Conservation (phyloP, 2,329 filamentous ascomycete species). For the Scorias spongiosa region DNA sequence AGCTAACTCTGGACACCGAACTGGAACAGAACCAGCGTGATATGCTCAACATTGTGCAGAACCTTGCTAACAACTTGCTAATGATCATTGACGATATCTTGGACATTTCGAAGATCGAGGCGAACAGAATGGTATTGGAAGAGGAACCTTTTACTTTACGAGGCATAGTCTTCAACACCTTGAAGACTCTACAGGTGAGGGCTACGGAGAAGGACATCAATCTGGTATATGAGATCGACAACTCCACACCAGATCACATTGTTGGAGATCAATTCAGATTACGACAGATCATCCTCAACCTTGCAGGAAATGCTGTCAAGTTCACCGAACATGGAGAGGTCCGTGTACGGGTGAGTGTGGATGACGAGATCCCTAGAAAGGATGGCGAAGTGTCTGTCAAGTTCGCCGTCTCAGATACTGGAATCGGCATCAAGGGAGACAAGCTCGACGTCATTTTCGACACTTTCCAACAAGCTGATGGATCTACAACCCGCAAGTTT, state of each 20-base stretch:
- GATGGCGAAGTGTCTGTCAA: conserved; percentile 80
- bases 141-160: conserved; percentile 92
- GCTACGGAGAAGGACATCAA: conserved; percentile 92
- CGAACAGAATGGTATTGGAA: conserved; percentile 94
- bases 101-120: conserved; percentile 67
- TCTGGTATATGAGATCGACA: conserved; percentile 85
- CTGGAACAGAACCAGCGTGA: conserved; percentile 90
- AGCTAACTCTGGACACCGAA: conserved; percentile 84
- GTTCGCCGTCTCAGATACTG: conserved; percentile 89
- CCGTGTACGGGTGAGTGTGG: conserved; percentile 73
- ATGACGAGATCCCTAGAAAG: conserved; percentile 49
- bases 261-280: conserved; percentile 93
- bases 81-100: conserved; percentile 83
- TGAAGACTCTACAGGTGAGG: conserved; percentile 93
- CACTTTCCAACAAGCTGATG: conserved; percentile 96
- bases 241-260: conserved; percentile 84
- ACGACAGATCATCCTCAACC: conserved; percentile 88
- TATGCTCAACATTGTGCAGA: conserved; percentile 97
- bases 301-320: conserved; percentile 97
- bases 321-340: conserved; percentile 96
- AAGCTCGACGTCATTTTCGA: conserved; percentile 97
- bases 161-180: conserved; percentile 88
- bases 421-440: conserved; percentile 88
- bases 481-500: conserved; percentile 90
- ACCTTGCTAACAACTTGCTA: conserved; percentile 83